Percentiles rank a stretch among this genome's conserved stretches.
Evolutionary conservation across 768 basidiomycete species (phyloP).

Genomic region (Trametes sanguinea): DNA sequence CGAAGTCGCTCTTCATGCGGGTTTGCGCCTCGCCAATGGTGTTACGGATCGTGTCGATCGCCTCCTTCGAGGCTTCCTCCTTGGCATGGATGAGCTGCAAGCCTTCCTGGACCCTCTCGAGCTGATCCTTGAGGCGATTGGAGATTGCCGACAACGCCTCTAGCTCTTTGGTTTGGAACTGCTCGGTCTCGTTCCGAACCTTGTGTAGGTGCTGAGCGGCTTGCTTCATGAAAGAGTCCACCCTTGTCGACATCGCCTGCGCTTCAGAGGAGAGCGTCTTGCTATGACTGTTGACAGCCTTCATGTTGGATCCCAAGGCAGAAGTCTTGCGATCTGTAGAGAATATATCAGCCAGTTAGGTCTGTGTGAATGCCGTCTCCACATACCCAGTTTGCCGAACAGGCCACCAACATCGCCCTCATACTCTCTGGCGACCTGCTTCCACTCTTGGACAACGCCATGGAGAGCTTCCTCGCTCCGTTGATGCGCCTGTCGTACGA

Average conservation of each 20-base stretch:
- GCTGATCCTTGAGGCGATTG: constrained; percentile 56
- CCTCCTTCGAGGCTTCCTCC: constrained; percentile 55
- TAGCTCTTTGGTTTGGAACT: constrained; percentile 57
- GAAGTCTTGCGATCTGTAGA: constrained; percentile 70
- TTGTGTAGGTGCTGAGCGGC: constrained; percentile 54
- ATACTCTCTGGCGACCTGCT: constrained; percentile 64
- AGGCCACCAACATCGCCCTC: constrained; percentile 68
- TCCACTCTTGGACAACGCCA: constrained; percentile 69
- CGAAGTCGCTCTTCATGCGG: constrained; percentile 52
- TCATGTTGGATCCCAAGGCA: constrained; percentile 63
- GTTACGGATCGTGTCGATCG: constrained; percentile 48
- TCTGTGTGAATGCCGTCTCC: background rate
- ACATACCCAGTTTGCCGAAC: constrained; percentile 82
- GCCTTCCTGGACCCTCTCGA: constrained; percentile 53
- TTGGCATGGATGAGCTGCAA: constrained; percentile 57
- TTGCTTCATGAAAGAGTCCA: constrained; percentile 62
- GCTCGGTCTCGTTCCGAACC: constrained; percentile 57
- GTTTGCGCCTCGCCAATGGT: constrained; percentile 56
- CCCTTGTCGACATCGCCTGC: constrained; percentile 52
- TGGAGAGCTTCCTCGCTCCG: constrained; percentile 71
- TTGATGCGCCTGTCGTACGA: constrained; percentile 78
- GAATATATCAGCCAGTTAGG: background rate
- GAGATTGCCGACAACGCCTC: constrained; percentile 53
- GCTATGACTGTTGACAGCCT: constrained; percentile 63
- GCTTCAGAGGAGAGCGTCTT: constrained; percentile 57